phyloP scores from a whole-genome alignment of 1,284 basidiomycete genomes.

The Austroboletus novae-zelandiae region DNA sequence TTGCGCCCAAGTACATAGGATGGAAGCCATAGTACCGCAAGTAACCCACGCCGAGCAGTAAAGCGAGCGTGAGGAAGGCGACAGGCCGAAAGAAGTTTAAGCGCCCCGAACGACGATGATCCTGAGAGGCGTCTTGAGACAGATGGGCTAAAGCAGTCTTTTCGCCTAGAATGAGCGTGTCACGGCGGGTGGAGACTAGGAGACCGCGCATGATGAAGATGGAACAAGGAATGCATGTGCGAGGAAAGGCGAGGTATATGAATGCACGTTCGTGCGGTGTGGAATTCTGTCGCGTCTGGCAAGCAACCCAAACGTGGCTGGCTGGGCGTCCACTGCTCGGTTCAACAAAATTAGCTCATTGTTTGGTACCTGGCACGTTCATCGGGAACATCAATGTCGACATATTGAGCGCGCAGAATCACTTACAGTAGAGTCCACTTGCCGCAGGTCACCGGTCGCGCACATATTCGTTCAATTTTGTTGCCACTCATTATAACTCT shows the following conservation, averaged over 20 bases:
- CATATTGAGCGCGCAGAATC: not conserved
- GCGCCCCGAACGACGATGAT: constrained; percentile 1
- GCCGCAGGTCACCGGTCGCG: too few species aligned
- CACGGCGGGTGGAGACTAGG: not conserved
- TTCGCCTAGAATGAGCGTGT: constrained; percentile 8
- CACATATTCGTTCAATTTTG: too few species aligned
- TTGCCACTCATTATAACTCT: too few species aligned
- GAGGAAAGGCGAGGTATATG: constrained; percentile 6
- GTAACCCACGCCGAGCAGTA: constrained; percentile 16
- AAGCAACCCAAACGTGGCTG: constrained; percentile 12
- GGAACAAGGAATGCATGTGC: constrained; percentile 9
- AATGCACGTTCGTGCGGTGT: constrained; percentile 27
- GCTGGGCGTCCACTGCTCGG: not conserved
- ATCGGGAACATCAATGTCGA: not conserved
- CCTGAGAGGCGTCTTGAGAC: not conserved
- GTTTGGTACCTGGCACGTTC: not conserved
- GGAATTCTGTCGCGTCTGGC: constrained; percentile 3
- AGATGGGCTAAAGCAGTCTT: constrained; percentile 1
- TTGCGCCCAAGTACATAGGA: not conserved
- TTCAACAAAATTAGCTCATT: not conserved
- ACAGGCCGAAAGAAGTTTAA: constrained; percentile 2
- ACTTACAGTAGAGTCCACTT: too few species aligned
- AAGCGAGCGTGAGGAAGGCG: constrained; percentile 15
- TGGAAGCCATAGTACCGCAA: constrained; percentile 8
- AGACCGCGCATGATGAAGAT: constrained; percentile 1